Conservation (phyloP, 2,329 filamentous ascomycete species). For the Ceratocystis eucalypticola region DNA sequence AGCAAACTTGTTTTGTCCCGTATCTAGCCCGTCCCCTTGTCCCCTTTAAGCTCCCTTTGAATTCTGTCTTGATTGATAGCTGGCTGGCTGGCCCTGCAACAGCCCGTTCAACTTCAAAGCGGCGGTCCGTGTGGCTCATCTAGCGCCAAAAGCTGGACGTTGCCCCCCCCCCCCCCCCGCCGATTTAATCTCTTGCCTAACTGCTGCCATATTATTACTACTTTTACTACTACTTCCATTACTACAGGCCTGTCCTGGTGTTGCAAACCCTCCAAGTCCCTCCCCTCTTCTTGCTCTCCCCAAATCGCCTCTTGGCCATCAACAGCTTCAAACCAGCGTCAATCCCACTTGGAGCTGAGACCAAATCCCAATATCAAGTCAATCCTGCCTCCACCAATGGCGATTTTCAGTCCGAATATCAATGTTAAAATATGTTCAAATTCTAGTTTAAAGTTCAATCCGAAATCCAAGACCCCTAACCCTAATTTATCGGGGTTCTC, state of each 20-base stretch:
- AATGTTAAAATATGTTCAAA: no score
- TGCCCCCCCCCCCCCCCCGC: background rate
- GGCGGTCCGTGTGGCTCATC: slow-evolving; percentile 8
- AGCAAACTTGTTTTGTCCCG: background rate
- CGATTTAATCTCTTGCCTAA: background rate
- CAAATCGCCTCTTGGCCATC: no score
- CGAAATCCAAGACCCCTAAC: background rate
- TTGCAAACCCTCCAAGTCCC: no score
- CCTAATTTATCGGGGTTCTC: background rate
- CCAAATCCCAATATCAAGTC: no score
- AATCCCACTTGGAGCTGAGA: no score
- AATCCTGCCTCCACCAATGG: no score
- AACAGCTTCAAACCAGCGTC: no score
- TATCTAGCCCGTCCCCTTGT: background rate
- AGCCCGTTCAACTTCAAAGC: background rate
- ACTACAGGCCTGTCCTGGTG: background rate
- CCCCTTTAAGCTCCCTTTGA: background rate
- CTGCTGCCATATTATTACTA: background rate
- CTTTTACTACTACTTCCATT: background rate
- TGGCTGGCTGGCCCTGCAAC: background rate
- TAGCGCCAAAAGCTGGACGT: slow-evolving; percentile 7
- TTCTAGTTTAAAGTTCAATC: no score
- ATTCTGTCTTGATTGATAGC: background rate
- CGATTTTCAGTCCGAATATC: no score
- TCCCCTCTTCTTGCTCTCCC: no score